Conservation (phyloP, 129 eudicot species). For the Ambrosia artemisiifolia region DNA sequence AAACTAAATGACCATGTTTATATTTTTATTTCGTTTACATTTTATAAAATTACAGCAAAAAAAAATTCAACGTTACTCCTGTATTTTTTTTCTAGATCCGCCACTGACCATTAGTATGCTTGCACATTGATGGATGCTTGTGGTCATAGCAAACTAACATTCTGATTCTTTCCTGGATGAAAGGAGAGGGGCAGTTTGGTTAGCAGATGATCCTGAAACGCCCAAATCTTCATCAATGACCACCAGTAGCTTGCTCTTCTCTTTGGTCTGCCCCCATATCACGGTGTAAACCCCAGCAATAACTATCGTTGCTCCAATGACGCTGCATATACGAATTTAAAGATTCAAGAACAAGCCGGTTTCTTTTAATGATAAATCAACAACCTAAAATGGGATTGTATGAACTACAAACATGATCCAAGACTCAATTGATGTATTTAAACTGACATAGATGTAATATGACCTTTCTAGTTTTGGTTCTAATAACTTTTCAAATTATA, state of each 20-base stretch:
- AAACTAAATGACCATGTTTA: no score
- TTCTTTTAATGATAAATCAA: no score
- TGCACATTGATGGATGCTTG: not conserved
- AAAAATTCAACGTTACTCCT: no score
- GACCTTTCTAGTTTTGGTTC: no score
- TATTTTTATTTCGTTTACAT: no score
- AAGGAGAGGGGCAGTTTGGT: conserved; percentile 22
- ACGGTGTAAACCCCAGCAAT: conserved; percentile 13
- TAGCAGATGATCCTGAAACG: not conserved
- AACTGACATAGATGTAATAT: no score
- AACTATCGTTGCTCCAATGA: conserved; percentile 14
- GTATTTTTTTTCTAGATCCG: no score
- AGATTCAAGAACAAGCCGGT: not conserved
- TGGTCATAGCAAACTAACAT: not conserved
- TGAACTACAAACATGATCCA: not conserved
- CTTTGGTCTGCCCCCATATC: conserved; percentile 17
- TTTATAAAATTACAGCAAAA: no score
- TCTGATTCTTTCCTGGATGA: conserved; percentile 1
- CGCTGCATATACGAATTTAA: not conserved
- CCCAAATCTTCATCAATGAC: conserved; percentile 18
- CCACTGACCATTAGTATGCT: not conserved
- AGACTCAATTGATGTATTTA: not conserved
- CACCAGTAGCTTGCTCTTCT: not conserved
- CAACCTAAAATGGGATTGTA: no score
- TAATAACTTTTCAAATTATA: no score